A percentile compares a stretch with the other conserved stretches of the same genome.
phyloP scores from a whole-genome alignment of 306 rosid genomes.

The Inga oerstediana region DNA sequence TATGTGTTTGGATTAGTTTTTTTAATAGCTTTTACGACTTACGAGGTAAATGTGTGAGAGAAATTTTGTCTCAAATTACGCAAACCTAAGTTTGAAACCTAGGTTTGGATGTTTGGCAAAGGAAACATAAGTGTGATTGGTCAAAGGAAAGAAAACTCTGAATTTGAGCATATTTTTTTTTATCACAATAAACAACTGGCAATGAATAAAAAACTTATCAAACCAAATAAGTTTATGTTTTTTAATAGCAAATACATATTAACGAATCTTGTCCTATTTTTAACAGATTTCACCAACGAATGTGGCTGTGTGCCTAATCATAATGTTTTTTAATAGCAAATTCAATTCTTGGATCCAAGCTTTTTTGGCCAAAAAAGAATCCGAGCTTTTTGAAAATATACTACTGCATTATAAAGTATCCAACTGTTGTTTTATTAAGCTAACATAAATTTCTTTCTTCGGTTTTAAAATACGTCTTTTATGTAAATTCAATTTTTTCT shows the following conservation, averaged over 20 bases:
- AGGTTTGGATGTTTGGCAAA: no score
- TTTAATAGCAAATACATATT: no score
- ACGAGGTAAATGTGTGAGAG: no score
- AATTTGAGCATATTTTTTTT: neutral
- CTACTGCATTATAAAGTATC: neutral
- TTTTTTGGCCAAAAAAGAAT: neutral
- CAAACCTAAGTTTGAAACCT: no score
- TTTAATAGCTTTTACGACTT: no score
- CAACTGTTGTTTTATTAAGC: neutral
- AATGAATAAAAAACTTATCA: neutral
- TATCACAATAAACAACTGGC: neutral
- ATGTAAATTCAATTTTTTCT: neutral
- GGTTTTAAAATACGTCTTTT: neutral
- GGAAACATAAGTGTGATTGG: neutral
- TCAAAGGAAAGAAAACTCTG: neutral
- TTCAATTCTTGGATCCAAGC: neutral
- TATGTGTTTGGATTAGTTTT: no score
- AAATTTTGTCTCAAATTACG: no score
- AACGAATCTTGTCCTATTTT: neutral
- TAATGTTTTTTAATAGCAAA: neutral
- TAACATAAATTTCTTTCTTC: neutral
- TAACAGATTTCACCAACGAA: neutral
- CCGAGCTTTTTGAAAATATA: neutral
- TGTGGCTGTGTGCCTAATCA: neutral
- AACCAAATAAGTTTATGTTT: neutral